phyloP scores from a whole-genome alignment of 192 early-diverging fungal species.

The Podila minutissima region DNA sequence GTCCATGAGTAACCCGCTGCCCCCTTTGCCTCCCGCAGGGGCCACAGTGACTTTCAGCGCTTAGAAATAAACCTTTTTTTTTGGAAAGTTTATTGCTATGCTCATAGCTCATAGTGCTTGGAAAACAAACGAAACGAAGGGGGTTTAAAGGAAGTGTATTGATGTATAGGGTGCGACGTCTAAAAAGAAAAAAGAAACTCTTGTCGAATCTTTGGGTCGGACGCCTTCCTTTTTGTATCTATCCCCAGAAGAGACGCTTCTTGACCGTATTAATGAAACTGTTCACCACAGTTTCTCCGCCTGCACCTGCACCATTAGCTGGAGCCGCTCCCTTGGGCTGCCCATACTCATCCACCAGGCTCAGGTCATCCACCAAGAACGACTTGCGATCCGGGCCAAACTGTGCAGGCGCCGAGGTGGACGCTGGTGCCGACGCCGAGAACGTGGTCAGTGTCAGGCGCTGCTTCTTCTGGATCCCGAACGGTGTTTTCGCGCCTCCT shows the following conservation, averaged over 20 bases:
- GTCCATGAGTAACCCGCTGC: no score
- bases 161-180: no score
- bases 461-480: conserved; percentile 1
- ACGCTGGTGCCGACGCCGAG: background rate
- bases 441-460: background rate
- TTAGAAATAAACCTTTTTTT: no score
- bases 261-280: background rate
- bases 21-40: no score
- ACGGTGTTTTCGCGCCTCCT: background rate
- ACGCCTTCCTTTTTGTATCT: background rate
- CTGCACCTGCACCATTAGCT: background rate
- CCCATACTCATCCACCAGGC: background rate
- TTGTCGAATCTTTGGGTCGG: no score
- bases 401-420: background rate
- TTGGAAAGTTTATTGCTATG: no score
- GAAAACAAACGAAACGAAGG: no score
- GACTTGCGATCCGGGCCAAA: background rate
- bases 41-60: no score
- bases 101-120: no score
- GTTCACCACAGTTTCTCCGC: background rate
- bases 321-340: background rate
- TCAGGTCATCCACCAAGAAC: background rate
- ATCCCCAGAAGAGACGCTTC: conserved; percentile 4
- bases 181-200: no score
- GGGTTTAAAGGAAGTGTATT: no score